A percentile compares a stretch with the other conserved stretches of the same genome.
phyloP scores from a whole-genome alignment of 306 rosid species.

The Trichosanthes cucumerina region DNA sequence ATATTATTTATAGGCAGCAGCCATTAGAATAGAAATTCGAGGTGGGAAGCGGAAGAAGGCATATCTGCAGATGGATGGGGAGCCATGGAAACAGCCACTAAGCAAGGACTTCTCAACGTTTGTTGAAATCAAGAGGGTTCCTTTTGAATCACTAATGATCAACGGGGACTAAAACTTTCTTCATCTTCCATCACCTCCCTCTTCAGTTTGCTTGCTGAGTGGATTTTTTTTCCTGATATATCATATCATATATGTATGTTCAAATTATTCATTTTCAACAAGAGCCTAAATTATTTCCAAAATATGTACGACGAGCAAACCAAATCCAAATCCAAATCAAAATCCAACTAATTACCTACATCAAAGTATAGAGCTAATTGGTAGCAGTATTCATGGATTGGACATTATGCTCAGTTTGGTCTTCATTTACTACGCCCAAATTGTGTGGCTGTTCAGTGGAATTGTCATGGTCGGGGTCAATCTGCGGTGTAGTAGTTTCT shows the following conservation, averaged over 20 bases:
- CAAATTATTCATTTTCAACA: not conserved
- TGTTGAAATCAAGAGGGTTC: conserved; percentile 81
- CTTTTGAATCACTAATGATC: conserved; percentile 61
- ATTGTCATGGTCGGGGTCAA: not conserved
- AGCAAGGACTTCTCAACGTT: conserved; percentile 54
- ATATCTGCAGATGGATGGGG: conserved; percentile 94
- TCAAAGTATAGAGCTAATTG: not conserved
- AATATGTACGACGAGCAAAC: not conserved
- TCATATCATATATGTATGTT: not conserved
- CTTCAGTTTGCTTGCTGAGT: not conserved
- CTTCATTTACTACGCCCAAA: not conserved
- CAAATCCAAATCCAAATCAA: not conserved
- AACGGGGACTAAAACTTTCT: conserved; percentile 28
- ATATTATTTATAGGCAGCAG: conserved; percentile 57
- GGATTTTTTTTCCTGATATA: not conserved
- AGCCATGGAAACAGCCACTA: conserved; percentile 95
- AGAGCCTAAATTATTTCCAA: not conserved
- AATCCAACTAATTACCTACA: not conserved
- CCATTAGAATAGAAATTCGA: conserved; percentile 73
- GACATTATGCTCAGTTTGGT: not conserved
- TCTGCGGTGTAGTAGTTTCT: not conserved
- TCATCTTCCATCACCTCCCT: not conserved
- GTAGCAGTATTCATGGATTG: not conserved
- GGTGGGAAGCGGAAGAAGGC: conserved; percentile 83
- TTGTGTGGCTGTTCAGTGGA: not conserved